A percentile compares a stretch with the other conserved stretches of the same genome.
Evolutionary conservation across 2,329 filamentous ascomycete genomes (phyloP).

Genomic region (Zymoseptoria passerinii): DNA sequence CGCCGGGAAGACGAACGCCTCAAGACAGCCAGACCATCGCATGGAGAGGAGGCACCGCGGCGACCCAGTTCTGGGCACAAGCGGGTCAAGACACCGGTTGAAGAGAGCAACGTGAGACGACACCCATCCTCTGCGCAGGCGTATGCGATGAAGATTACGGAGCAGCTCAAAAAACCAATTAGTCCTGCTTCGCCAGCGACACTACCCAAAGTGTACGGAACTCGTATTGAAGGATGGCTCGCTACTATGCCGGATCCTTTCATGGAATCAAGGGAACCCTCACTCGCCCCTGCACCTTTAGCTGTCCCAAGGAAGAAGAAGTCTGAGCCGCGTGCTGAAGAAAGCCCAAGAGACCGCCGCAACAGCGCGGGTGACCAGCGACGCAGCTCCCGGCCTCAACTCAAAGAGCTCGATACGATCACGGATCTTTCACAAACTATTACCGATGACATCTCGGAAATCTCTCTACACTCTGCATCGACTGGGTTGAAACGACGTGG

Average conservation of each 20-base stretch:
- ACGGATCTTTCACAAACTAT: neutral
- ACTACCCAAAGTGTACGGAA: conserved; percentile 38
- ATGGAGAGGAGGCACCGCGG: conserved; percentile 3
- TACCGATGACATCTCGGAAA: conserved; percentile 2
- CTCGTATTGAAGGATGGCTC: conserved; percentile 55
- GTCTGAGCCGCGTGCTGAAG: conserved; percentile 3
- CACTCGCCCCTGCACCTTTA: conserved; percentile 25
- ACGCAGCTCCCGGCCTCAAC: conserved; percentile 15
- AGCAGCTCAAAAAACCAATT: conserved; percentile 12
- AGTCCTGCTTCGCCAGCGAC: conserved; percentile 12
- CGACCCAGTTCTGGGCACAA: conserved; percentile 6
- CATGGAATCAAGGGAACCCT: conserved; percentile 31
- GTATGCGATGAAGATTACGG: conserved; percentile 17
- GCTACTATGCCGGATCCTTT: conserved; percentile 33
- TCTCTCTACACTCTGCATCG: conserved; percentile 9
- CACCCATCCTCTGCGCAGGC: conserved; percentile 16
- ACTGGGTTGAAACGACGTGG: conserved; percentile 29
- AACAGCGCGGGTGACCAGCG: conserved; percentile 13
- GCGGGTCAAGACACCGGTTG: conserved; percentile 8
- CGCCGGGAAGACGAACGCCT: conserved; percentile 6
- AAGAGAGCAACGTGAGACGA: conserved; percentile 5
- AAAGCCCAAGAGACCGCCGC: neutral
- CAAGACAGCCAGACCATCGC: conserved; percentile 7
- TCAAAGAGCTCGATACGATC: conserved; percentile 11
- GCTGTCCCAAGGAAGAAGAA: conserved; percentile 17